Evolutionary conservation across 768 basidiomycete genomes (phyloP).

Genomic region (Tephrocybe sp.): DNA sequence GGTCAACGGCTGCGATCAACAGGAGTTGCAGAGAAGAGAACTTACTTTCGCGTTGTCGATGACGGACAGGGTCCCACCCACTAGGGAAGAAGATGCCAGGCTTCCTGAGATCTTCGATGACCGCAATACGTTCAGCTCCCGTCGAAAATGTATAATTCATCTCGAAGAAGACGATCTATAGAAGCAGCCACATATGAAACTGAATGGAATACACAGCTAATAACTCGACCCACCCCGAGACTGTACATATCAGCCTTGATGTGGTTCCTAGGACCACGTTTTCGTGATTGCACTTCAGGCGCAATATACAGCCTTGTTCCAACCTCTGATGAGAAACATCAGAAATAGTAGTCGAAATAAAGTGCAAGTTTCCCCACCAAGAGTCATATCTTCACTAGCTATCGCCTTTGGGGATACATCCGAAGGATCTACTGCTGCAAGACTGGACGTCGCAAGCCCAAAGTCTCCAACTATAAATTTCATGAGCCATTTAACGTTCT

Average conservation of each 20-base stretch:
- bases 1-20: background rate
- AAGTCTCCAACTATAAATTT: conserved; percentile 78
- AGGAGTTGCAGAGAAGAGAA: conserved; percentile 8
- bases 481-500: background rate
- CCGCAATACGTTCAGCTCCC: conserved; percentile 78
- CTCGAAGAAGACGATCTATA: conserved; percentile 93
- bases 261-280: conserved; percentile 70
- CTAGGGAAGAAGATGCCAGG: conserved; percentile 75
- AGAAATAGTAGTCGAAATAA: background rate
- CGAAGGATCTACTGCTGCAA: conserved; percentile 76
- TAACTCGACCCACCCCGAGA: conserved; percentile 63
- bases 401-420: conserved; percentile 52
- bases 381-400: conserved; percentile 68
- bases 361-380: conserved; percentile 43
- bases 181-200: background rate
- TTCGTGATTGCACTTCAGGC: conserved; percentile 77
- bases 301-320: conserved; percentile 93
- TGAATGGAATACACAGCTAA: too few relatives aligned
- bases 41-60: conserved; percentile 71
- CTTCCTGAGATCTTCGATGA: conserved; percentile 77
- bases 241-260: conserved; percentile 95
- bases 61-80: conserved; percentile 63
- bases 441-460: conserved; percentile 82
- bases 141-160: conserved; percentile 90
- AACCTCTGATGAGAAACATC: conserved; percentile 53